A percentile compares a stretch with the other conserved stretches of the same genome.
Evolutionary conservation across 139 green algal species (phyloP).

Genomic region (Pycnococcus provasolii): DNA sequence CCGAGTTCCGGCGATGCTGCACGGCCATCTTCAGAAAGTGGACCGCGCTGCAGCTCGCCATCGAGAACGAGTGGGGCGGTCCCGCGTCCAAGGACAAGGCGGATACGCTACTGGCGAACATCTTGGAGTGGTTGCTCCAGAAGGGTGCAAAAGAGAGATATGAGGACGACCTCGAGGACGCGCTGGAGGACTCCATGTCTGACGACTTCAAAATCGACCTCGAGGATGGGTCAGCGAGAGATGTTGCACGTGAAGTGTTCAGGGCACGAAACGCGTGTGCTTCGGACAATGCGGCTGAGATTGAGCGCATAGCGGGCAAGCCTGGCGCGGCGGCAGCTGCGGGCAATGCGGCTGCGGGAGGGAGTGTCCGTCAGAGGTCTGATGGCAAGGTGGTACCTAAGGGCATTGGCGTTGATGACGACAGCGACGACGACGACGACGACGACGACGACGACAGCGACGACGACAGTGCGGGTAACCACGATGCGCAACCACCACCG

Average conservation of each 20-base stretch:
- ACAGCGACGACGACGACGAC: not conserved
- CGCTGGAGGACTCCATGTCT: not conserved
- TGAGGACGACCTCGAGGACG: constrained; percentile 5
- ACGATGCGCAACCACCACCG: not conserved
- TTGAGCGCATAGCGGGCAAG: not conserved
- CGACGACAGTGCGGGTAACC: not conserved
- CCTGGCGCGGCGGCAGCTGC: not conserved
- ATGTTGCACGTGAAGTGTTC: constrained; percentile 8
- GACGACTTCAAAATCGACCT: constrained; percentile 17
- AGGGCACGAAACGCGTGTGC: constrained; percentile 5
- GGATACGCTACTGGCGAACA: not conserved
- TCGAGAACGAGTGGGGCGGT: constrained; percentile 26
- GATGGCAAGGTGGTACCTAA: not conserved
- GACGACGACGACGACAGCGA: not conserved
- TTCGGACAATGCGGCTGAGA: not conserved
- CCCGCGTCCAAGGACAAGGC: constrained; percentile 9
- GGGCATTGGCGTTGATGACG: not conserved
- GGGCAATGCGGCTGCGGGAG: not conserved
- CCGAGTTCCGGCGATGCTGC: not conserved
- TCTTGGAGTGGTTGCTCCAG: constrained; percentile 10
- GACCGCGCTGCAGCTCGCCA: constrained; percentile 21
- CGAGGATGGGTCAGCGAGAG: not conserved
- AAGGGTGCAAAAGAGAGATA: not conserved
- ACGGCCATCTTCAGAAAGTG: constrained; percentile 9
- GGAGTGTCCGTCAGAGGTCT: not conserved